phyloP scores from a whole-genome alignment of 164 flowering plant species.

The Aristolochia contorta region DNA sequence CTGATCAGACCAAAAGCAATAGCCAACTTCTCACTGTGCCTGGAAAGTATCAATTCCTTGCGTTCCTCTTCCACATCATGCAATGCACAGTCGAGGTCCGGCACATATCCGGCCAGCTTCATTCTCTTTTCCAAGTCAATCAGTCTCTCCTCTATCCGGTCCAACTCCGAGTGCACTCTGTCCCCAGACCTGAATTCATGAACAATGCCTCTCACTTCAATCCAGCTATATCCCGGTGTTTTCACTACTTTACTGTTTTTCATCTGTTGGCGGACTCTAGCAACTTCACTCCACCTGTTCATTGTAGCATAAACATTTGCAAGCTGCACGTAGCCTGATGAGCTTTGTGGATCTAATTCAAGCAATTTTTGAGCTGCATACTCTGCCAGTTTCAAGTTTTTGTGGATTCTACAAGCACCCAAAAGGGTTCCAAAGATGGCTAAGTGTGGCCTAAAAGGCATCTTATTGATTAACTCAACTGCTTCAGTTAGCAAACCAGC shows the following conservation, averaged over 20 bases:
- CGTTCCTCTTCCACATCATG: constrained; percentile 54
- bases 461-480: constrained; percentile 15
- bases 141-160: constrained; percentile 37
- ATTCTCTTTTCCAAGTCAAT: constrained; percentile 46
- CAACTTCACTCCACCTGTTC: constrained; percentile 48
- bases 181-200: constrained; percentile 73
- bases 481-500: constrained; percentile 23
- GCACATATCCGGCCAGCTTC: constrained; percentile 48
- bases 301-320: constrained; percentile 60
- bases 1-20: constrained; percentile 49
- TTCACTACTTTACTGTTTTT: constrained; percentile 47
- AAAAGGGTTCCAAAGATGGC: constrained; percentile 24
- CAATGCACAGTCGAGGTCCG: constrained; percentile 42
- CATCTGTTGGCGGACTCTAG: constrained; percentile 41
- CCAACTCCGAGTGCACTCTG: constrained; percentile 41
- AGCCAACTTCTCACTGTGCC: constrained; percentile 63
- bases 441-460: constrained; percentile 20
- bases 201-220: constrained; percentile 44
- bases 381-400: constrained; percentile 21
- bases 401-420: constrained; percentile 27
- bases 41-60: constrained; percentile 34
- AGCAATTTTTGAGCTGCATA: constrained; percentile 24
- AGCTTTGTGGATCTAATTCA: constrained; percentile 17
- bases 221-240: constrained; percentile 73
- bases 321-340: constrained; percentile 49